Base-by-base conservation (phyloP, 768 basidiomycete genomes). In the Zangia roseola region DNA sequence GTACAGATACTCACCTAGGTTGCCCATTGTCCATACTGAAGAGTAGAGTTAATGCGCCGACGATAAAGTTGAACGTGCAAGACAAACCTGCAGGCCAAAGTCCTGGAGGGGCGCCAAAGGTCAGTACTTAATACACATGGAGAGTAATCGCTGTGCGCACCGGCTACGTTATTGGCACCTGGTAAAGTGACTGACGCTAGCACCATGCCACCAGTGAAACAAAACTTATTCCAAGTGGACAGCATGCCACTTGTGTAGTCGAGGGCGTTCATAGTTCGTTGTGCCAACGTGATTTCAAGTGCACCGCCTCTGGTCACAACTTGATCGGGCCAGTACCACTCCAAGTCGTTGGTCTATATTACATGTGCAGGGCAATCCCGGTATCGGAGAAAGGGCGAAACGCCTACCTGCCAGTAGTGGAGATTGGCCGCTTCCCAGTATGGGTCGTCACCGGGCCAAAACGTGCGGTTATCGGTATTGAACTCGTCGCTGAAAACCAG, bases 401-500 rank as follows among this genome's bases (percentile, higher is more conserved):
- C 21, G 10, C 65, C 30, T 39, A 80, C 80, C 67, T 74, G 71
- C 87, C 88, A 91, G 57, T 90, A 91, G 62, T 91, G 85, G 40
- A 91, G 74, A 68, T 91, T 77, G 3, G 75, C 84, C 34, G 88
- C 90, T 65, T 91, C 89, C 90, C 90, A 91, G 64, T 86, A 93
- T 7, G 91, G 87, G 67, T 94, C 92, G 64, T 94, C 90, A 19
- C 79, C 77, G n/a, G 64, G 47, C 90, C 91, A 41, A 65, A 94
- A 94, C 0, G 86, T 80, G 31, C 93, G 81, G 14, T 87, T 85
- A 5, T 86, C 83, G 8, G 71, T 72, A 50, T 94, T 84, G 69
- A 94, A 94, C 67, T 94, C 93, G 67, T 94, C 92, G 34, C 88
- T 90, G 66, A 91, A 94, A 4, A 92, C 83, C 12, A 95, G 76